Conservation (phyloP, 768 basidiomycete genomes). For the Cubamyces sp. region DNA sequence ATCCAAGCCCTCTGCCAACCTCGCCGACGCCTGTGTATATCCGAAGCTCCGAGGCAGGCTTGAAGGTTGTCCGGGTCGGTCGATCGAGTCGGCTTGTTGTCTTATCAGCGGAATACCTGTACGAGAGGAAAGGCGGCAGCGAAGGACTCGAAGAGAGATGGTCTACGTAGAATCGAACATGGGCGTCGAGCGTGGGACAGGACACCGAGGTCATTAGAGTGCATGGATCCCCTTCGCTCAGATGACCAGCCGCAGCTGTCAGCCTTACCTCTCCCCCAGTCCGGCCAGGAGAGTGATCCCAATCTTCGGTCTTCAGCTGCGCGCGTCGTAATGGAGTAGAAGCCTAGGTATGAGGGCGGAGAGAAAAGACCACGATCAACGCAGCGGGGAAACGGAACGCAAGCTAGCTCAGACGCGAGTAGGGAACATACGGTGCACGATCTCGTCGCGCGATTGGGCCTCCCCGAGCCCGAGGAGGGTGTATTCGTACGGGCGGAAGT, state of each 20-base stretch:
- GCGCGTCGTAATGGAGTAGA: background rate
- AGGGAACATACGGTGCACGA: conserved; percentile 18
- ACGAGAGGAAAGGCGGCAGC: background rate
- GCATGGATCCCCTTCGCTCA: conserved; percentile 8
- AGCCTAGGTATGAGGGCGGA: background rate
- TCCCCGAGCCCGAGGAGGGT: conserved; percentile 15
- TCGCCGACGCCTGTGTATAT: background rate
- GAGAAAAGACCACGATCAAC: conserved; percentile 1
- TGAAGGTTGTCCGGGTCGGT: background rate
- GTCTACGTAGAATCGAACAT: background rate
- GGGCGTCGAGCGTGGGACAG: conserved; percentile 1
- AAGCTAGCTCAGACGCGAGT: background rate
- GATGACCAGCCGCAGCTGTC: conserved; percentile 2
- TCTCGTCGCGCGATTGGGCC: conserved; percentile 12
- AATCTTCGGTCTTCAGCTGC: conserved; percentile 13
- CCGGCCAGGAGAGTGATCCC: conserved; percentile 4
- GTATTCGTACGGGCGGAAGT: conserved; percentile 12
- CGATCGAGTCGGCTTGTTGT: background rate
- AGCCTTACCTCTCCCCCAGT: conserved; percentile 12
- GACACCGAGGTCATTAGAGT: conserved; percentile 4
- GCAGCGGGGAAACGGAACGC: background rate
- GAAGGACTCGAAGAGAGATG: background rate
- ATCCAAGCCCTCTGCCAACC: conserved; percentile 11
- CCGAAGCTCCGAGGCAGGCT: background rate
- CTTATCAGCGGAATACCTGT: background rate